Conservation (phyloP, 768 basidiomycete genomes). For the Cytidiella melzeri region DNA sequence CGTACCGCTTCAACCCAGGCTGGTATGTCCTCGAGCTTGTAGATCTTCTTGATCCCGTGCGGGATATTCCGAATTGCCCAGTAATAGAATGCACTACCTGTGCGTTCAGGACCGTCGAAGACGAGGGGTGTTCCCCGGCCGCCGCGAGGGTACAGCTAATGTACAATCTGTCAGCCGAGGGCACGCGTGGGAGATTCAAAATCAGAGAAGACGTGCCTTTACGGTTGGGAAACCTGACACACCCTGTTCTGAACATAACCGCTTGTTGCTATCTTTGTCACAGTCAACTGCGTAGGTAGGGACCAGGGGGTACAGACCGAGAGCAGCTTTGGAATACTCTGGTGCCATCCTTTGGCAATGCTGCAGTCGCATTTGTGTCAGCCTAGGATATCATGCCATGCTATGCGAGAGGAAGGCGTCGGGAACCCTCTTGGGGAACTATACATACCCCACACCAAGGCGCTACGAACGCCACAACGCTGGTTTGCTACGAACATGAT, state of each 20-base stretch:
- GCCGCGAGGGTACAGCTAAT: constrained; percentile 74
- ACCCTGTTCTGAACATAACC: constrained; percentile 76
- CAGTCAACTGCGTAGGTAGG: constrained; percentile 94
- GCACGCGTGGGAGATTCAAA: not conserved
- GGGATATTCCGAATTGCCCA: constrained; percentile 75
- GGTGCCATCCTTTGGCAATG: constrained; percentile 85
- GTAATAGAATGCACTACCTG: constrained; percentile 65
- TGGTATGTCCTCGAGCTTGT: constrained; percentile 47
- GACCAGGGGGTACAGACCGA: constrained; percentile 71
- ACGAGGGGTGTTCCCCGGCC: constrained; percentile 50
- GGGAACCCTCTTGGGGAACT: not conserved
- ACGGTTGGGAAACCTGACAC: constrained; percentile 92
- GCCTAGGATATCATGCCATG: no score
- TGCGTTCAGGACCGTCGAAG: constrained; percentile 67
- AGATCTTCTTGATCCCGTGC: constrained; percentile 57
- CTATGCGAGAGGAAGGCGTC: not conserved
- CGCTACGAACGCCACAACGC: constrained; percentile 87
- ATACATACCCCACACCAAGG: constrained; percentile 83
- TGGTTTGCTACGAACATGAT: constrained; percentile 47
- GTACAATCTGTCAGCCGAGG: not conserved
- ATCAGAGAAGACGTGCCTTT: constrained; percentile 44
- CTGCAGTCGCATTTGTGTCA: constrained; percentile 28
- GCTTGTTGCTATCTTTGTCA: constrained; percentile 75
- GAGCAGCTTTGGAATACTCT: constrained; percentile 78
- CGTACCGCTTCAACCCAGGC: constrained; percentile 67